Evolutionary conservation across 163 green algal species (phyloP), one percentile per base, ranked within the genome.

Genomic region (Scenedesmus sp.): DNA sequence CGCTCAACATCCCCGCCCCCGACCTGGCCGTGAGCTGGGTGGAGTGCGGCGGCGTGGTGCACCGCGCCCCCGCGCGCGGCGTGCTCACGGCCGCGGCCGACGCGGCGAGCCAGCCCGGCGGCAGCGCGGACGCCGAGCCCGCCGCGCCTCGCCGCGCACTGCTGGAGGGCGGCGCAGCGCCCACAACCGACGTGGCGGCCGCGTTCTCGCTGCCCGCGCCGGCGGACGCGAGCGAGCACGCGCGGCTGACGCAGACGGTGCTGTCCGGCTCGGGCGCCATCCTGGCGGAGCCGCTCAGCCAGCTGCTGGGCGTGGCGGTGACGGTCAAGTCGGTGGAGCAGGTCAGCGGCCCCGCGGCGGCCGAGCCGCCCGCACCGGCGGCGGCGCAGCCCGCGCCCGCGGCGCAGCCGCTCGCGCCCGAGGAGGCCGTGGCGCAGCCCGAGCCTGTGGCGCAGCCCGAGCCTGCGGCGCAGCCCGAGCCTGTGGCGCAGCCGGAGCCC

Each of bases 31-130:
- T 64, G 17, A 48, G 50, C 28, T 44, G 22, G 3, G 66, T 75
- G 10, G 28, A 74, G 15, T 74, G 64, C 33, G 64, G 64, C 11
- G 64, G 64, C n/a, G 66, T n/a, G 51, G 31, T 7, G 4, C 48
- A 53, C 31, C 66, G 63, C 31, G 50, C 31, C 50, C 50, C 66
- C 36, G 1, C n/a, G 28, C 15, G 36, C 4, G 56, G n/a, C 10
- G n/a, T 26, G 14, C 56, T 29, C 10, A n/a, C n/a, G n/a, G n/a
- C n/a, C n/a, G n/a, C n/a, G n/a, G n/a, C n/a, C n/a, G n/a, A n/a
- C n/a, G n/a, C n/a, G n/a, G n/a, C n/a, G n/a, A n/a, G n/a, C n/a
- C n/a, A n/a, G n/a, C n/a, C n/a, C n/a, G n/a, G n/a, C n/a, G n/a
- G n/a, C n/a, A n/a, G n/a, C n/a, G n/a, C n/a, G n/a, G n/a, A n/a